Evolutionary conservation across 2,329 filamentous ascomycete genomes (phyloP).

Genomic region (Colletotrichum cordylinicola): DNA sequence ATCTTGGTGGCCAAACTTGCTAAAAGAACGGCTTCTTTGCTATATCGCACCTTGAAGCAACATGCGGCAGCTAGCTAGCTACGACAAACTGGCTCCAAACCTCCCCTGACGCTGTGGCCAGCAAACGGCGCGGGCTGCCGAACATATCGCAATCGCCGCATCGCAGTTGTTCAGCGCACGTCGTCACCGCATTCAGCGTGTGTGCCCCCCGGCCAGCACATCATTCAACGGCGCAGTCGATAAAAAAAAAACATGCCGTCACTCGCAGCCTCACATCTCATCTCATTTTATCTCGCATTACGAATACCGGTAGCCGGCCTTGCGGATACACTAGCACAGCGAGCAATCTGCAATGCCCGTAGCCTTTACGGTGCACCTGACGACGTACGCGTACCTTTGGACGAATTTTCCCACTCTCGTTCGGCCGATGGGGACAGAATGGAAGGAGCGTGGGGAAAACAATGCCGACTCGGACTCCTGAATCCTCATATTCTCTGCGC

Average conservation of each 20-base stretch:
- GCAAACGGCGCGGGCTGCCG: background rate
- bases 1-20: background rate
- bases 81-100: background rate
- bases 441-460: background rate
- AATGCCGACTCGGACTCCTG: background rate
- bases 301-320: background rate
- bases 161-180: background rate
- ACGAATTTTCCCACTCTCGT: background rate
- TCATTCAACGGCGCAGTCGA: background rate
- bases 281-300: constrained; percentile 7
- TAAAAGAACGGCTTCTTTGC: background rate
- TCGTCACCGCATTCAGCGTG: background rate
- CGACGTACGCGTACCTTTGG: background rate
- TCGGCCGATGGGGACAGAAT: background rate
- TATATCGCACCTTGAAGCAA: background rate
- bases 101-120: background rate
- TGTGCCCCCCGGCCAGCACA: background rate
- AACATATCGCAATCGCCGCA: background rate
- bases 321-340: background rate
- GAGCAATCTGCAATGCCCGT: constrained; percentile 3
- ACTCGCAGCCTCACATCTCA: background rate
- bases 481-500: background rate
- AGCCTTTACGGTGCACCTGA: background rate
- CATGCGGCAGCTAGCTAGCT: background rate
- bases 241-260: background rate